Evolutionary conservation across 108 stramenopile species (phyloP).

Genomic region (Hondaea fermentalgiana): DNA sequence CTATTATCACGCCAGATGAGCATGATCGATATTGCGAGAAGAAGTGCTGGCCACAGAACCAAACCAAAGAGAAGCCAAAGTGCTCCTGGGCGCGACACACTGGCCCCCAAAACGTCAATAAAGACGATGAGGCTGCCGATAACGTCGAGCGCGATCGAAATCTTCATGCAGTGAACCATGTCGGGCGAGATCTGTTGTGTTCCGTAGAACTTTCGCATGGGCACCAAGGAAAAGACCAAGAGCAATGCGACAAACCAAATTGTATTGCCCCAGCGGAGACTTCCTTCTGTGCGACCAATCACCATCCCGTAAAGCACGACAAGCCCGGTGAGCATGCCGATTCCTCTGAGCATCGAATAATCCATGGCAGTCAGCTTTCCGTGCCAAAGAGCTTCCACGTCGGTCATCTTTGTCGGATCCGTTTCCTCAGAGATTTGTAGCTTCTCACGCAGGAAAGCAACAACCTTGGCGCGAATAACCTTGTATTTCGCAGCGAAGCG

Average conservation of each 20-base stretch:
- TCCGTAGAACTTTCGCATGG: not conserved
- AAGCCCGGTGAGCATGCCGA: not conserved
- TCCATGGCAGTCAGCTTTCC: not conserved
- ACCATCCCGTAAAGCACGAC: not conserved
- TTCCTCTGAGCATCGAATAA: not conserved
- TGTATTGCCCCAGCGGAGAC: not conserved
- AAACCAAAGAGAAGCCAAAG: not conserved
- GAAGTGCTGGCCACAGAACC: not conserved
- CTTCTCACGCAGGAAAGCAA: not conserved
- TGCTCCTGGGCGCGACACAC: not conserved
- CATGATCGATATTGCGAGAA: not conserved
- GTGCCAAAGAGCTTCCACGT: not conserved
- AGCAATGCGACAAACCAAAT: not conserved
- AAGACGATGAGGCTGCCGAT: not conserved
- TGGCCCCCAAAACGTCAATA: not conserved
- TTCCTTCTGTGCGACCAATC: not conserved
- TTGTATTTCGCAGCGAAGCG: too few relatives aligned
- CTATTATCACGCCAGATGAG: not conserved
- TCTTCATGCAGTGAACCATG: conserved; percentile 7
- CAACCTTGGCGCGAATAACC: not conserved
- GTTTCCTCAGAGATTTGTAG: not conserved
- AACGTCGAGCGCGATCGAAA: not conserved
- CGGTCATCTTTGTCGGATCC: not conserved
- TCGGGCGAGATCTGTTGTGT: not conserved
- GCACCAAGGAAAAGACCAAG: not conserved